These are phyloP conservation scores for Sphenostylis stenocarpa DNA, from an alignment of 306 rosid genomes.

Conservation along the genomic window DNA sequence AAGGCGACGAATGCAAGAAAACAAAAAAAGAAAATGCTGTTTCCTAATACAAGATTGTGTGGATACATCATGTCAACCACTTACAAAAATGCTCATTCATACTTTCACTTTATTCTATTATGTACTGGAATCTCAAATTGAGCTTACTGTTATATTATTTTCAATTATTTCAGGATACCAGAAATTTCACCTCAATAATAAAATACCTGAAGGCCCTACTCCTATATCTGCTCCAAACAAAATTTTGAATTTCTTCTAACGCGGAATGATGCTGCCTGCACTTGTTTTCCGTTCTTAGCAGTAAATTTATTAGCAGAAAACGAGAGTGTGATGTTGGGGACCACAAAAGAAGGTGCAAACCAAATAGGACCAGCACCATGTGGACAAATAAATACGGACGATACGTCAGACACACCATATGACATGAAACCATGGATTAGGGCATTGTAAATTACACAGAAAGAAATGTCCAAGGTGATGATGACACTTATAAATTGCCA, in stretches of 20 bases:
- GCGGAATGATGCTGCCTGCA: constrained; percentile 20
- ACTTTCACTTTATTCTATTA: too few relatives aligned
- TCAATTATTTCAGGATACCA: too few relatives aligned
- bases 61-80: background rate
- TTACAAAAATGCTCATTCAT: background rate
- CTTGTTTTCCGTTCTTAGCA: background rate
- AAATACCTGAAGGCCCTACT: background rate
- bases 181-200: too few relatives aligned
- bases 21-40: too few relatives aligned
- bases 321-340: background rate
- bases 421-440: constrained; percentile 13
- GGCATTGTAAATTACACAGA: constrained; percentile 4
- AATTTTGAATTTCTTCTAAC: background rate
- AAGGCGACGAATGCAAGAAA: too few relatives aligned
- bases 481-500: constrained; percentile 24
- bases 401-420: constrained; percentile 10
- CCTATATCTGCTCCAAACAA: background rate
- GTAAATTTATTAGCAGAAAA: constrained; percentile 1
- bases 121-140: too few relatives aligned
- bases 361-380: constrained; percentile 32
- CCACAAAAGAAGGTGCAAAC: constrained; percentile 19
- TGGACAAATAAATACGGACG: constrained; percentile 17
- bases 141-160: too few relatives aligned
- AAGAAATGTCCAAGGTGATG: constrained; percentile 9
- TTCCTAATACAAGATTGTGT: background rate